These are phyloP conservation scores for Carex pumila DNA, from an alignment of 176 grass and related monocot genomes.

Conservation along the genomic window DNA sequence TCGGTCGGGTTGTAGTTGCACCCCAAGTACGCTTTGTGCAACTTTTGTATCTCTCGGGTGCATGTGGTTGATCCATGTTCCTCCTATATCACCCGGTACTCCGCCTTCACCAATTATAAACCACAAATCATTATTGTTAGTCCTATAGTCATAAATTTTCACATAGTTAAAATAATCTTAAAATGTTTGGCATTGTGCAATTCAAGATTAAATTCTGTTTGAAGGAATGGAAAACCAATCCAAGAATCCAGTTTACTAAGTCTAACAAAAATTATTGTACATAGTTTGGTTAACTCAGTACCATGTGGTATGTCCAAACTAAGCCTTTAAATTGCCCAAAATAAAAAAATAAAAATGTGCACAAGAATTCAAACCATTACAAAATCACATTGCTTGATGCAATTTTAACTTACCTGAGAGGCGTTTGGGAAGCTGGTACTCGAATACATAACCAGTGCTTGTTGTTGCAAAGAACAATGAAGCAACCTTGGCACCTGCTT, in stretches of 20 bases:
- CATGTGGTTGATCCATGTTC: slow-evolving; percentile 69
- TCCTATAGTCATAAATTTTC: not conserved
- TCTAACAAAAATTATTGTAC: not conserved
- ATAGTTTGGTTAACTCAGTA: not conserved
- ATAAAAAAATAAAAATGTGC: not conserved
- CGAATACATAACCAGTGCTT: slow-evolving; percentile 60
- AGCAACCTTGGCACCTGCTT: slow-evolving; percentile 26
- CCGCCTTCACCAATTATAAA: slow-evolving; percentile 49
- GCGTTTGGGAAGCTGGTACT: slow-evolving; percentile 47
- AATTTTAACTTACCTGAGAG: slow-evolving; percentile 10
- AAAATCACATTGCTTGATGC: not conserved
- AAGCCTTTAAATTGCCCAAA: not conserved
- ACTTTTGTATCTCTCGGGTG: slow-evolving; percentile 66
- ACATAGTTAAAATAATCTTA: not conserved
- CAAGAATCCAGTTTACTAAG: not conserved
- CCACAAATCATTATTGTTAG: slow-evolving; percentile 17
- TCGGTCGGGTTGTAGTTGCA: slow-evolving; percentile 68
- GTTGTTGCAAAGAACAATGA: slow-evolving; percentile 67
- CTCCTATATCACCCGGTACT: slow-evolving; percentile 39
- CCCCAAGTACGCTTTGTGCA: slow-evolving; percentile 45
- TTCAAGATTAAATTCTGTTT: not conserved
- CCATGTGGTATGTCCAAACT: not conserved
- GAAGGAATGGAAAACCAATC: not conserved
- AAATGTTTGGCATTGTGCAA: not conserved
- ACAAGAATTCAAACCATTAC: not conserved